phyloP scores from a whole-genome alignment of 257 asterid genomes.

The Pogostemon cablin region DNA sequence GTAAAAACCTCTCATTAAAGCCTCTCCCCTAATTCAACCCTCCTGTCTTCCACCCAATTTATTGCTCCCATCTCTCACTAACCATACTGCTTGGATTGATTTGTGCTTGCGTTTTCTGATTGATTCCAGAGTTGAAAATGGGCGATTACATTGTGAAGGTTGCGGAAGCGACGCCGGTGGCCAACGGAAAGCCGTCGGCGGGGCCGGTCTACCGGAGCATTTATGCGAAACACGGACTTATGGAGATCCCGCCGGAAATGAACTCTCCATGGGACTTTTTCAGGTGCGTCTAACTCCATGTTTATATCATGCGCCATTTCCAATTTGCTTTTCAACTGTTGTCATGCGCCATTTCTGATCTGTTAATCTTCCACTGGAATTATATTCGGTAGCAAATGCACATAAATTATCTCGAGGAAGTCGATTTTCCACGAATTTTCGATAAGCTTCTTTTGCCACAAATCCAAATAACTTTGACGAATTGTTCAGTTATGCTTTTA shows the following conservation, averaged over 20 bases:
- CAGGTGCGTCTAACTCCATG: slow-evolving; percentile 40
- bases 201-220: slow-evolving; percentile 76
- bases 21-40: slow-evolving; percentile 37
- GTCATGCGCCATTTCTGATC: too few relatives aligned
- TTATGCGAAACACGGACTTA: slow-evolving; percentile 67
- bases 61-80: slow-evolving; percentile 26
- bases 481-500: too few relatives aligned
- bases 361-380: too few relatives aligned
- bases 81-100: neutral
- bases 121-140: slow-evolving; percentile 31
- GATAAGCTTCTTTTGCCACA: too few relatives aligned
- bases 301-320: neutral
- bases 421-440: too few relatives aligned
- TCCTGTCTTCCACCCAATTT: slow-evolving; percentile 36
- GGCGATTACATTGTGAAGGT: slow-evolving; percentile 62
- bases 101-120: neutral
- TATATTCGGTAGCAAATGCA: too few relatives aligned
- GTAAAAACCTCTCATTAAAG: slow-evolving; percentile 45
- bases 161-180: slow-evolving; percentile 52
- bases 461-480: too few relatives aligned
- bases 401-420: too few relatives aligned
- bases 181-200: slow-evolving; percentile 59
- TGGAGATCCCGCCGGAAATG: slow-evolving; percentile 50
- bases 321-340: too few relatives aligned
- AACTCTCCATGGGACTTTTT: slow-evolving; percentile 85